A percentile compares a stretch with the other conserved stretches of the same genome.
Conservation (phyloP, 2,329 filamentous ascomycete genomes). For the Tolypocladium pustulatum region DNA sequence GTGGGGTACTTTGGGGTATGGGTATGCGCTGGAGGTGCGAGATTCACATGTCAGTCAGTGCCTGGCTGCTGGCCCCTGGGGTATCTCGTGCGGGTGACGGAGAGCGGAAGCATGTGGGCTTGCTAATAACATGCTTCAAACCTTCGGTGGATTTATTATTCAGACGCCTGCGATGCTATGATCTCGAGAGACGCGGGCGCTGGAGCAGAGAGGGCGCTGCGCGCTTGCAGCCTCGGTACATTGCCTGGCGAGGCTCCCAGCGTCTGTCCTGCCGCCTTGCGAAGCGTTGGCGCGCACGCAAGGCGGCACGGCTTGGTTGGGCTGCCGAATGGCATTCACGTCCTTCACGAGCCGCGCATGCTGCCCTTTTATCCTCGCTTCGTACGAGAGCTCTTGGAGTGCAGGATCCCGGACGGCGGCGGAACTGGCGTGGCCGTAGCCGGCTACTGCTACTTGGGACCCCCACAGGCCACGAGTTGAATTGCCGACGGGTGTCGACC, state of each 20-base stretch:
- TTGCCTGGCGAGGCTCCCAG: not conserved
- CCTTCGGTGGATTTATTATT: not conserved
- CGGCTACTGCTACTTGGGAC: not conserved
- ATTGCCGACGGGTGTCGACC: not conserved
- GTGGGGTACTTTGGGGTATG: not conserved
- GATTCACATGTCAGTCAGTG: slow-evolving; percentile 1
- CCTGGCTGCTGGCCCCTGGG: not conserved
- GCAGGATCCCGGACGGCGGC: not conserved
- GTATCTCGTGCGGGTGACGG: not conserved
- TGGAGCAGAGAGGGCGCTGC: not conserved
- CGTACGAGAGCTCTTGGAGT: not conserved
- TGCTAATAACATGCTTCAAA: not conserved
- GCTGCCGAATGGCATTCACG: not conserved
- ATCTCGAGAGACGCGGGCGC: not conserved
- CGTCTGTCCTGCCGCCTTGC: too few species aligned
- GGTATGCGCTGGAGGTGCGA: not conserved
- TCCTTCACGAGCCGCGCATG: not conserved
- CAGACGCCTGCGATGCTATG: not conserved
- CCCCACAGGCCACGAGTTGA: not conserved
- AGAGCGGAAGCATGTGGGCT: not conserved
- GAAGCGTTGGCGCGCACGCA: not conserved
- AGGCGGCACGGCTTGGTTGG: not conserved
- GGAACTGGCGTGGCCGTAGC: not conserved
- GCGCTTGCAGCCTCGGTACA: not conserved
- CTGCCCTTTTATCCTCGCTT: not conserved